Percentiles rank a stretch among this genome's conserved stretches.
These are phyloP conservation scores for Lonicera japonica DNA, from an alignment of 129 eudicot genomes.

Conservation along the genomic window DNA sequence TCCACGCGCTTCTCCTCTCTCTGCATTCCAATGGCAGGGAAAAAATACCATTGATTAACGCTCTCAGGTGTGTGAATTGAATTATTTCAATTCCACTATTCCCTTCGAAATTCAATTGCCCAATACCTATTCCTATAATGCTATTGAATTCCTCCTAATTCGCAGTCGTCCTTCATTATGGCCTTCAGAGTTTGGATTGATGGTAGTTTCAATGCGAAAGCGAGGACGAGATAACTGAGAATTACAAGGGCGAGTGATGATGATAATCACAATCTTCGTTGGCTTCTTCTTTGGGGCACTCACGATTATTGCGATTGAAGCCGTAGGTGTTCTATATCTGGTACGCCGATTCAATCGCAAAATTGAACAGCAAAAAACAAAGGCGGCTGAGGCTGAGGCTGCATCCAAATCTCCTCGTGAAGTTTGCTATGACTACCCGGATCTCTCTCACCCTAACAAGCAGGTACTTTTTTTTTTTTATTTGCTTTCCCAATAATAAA, in stretches of 20 bases:
- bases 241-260: slow-evolving; percentile 4
- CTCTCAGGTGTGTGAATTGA: too few relatives aligned
- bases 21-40: too few relatives aligned
- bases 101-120: not conserved
- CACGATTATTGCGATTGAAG: slow-evolving; percentile 45
- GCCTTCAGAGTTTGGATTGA: too few relatives aligned
- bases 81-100: too few relatives aligned
- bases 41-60: too few relatives aligned
- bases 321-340: slow-evolving; percentile 33
- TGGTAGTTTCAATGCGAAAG: too few relatives aligned
- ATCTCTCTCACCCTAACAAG: slow-evolving; percentile 32
- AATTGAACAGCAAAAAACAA: slow-evolving; percentile 20
- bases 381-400: not conserved
- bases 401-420: slow-evolving; percentile 1
- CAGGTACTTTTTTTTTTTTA: slow-evolving; percentile 28
- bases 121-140: not conserved
- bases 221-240: too few relatives aligned
- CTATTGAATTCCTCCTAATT: too few relatives aligned
- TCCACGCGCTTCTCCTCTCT: too few relatives aligned
- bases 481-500: too few relatives aligned
- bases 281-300: slow-evolving; percentile 56
- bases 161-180: too few relatives aligned
- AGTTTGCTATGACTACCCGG: slow-evolving; percentile 20
- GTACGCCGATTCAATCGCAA: slow-evolving; percentile 33
- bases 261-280: slow-evolving; percentile 34